Evolutionary conservation across 176 grass and related monocot species (phyloP).

Genomic region (Juncus inflexus): DNA sequence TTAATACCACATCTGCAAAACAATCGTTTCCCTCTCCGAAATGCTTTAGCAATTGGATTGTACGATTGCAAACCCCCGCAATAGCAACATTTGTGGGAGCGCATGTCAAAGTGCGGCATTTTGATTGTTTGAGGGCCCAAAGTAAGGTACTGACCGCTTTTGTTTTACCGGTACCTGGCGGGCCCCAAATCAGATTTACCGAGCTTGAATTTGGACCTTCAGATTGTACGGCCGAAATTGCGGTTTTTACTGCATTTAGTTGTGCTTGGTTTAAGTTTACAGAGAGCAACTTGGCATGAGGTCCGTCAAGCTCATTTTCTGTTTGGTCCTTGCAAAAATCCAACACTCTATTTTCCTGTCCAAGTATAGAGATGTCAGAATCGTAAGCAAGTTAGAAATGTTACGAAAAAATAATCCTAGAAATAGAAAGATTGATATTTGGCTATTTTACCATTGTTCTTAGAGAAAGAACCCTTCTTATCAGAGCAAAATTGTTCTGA

Average conservation of each 20-base stretch:
- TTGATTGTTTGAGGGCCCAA: conserved; percentile 24
- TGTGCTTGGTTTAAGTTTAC: conserved; percentile 41
- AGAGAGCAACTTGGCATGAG: conserved; percentile 5
- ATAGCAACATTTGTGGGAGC: conserved; percentile 44
- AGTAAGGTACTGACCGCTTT: conserved; percentile 38
- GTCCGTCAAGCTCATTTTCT: conserved; percentile 5
- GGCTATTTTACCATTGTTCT: conserved; percentile 33
- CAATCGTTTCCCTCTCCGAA: background rate
- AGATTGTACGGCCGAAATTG: conserved; percentile 24
- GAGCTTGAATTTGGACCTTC: conserved; percentile 15
- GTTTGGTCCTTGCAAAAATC: background rate
- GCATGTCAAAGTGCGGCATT: conserved; percentile 28
- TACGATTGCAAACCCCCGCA: conserved; percentile 17
- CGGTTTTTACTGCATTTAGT: conserved; percentile 22
- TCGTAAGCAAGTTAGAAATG: background rate
- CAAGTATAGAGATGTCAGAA: background rate
- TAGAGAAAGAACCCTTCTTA: conserved; percentile 38
- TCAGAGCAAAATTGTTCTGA: conserved; percentile 48
- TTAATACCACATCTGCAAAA: conserved; percentile 35
- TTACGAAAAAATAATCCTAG: background rate
- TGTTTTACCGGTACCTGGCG: conserved; percentile 50
- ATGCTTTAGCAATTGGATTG: conserved; percentile 25
- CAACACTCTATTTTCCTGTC: conserved; percentile 12
- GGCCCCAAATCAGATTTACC: conserved; percentile 48
- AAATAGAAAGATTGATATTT: background rate